These are phyloP conservation scores for Penicillium soppii DNA, from an alignment of 495 filamentous ascomycete genomes.

Conservation along the genomic window DNA sequence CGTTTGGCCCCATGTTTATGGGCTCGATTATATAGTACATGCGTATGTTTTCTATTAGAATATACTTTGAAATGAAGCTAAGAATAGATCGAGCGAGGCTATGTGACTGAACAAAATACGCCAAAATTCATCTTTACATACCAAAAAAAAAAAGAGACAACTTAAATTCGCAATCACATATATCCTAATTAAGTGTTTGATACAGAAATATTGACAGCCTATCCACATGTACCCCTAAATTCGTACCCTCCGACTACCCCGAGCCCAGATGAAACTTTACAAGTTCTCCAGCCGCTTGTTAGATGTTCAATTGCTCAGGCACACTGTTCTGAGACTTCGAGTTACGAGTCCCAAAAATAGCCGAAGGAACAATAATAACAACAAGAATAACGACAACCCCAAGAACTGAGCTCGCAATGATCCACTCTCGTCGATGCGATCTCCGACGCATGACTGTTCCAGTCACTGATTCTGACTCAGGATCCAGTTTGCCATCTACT, in stretches of 20 bases:
- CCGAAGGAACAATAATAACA: constrained; percentile 9
- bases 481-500: background rate
- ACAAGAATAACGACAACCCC: constrained; percentile 1
- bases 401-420: background rate
- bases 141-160: background rate
- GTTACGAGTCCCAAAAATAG: constrained; percentile 1
- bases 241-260: background rate
- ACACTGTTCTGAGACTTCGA: background rate
- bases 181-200: background rate
- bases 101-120: too few species aligned
- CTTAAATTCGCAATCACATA: background rate
- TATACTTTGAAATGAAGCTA: too few species aligned
- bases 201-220: background rate
- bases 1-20: too few species aligned
- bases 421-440: constrained; percentile 4
- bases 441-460: constrained; percentile 1
- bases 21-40: too few species aligned
- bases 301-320: background rate
- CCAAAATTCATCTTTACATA: too few species aligned
- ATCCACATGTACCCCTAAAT: background rate
- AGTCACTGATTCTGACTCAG: background rate
- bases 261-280: background rate
- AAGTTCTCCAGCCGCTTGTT: background rate
- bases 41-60: too few species aligned
- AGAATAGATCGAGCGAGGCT: too few species aligned